Percentiles rank a stretch among this genome's conserved stretches.
These are phyloP conservation scores for Celoporthe dispersa DNA, from an alignment of 2,329 filamentous ascomycete species.

Conservation along the genomic window DNA sequence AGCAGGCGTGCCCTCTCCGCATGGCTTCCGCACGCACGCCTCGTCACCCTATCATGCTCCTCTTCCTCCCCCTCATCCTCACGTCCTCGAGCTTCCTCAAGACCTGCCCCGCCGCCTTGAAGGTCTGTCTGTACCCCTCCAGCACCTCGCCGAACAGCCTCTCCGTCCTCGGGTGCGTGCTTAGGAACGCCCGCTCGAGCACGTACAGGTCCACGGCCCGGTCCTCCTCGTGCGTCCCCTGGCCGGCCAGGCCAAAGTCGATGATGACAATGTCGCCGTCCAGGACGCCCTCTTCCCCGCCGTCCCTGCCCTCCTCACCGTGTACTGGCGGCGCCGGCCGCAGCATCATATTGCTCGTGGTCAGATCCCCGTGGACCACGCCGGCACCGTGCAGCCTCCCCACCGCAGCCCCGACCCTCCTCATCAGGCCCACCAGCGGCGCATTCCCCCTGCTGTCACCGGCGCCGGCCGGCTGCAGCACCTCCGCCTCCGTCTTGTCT, in stretches of 20 bases:
- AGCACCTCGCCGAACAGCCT: conserved; percentile 75
- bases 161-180: conserved; percentile 88
- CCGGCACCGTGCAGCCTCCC: conserved; percentile 81
- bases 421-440: conserved; percentile 64
- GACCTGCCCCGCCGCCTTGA: conserved; percentile 75
- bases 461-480: conserved; percentile 28
- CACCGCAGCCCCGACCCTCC: conserved; percentile 70
- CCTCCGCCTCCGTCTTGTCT: conserved; percentile 37
- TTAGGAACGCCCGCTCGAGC: conserved; percentile 89
- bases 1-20: neutral
- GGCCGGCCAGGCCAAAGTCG: conserved; percentile 88
- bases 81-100: conserved; percentile 89
- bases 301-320: conserved; percentile 28
- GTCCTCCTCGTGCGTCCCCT: conserved; percentile 85
- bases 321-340: conserved; percentile 43
- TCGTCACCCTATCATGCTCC: conserved; percentile 87
- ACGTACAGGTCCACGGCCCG: conserved; percentile 96
- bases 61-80: conserved; percentile 89
- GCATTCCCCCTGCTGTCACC: conserved; percentile 46
- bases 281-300: conserved; percentile 39
- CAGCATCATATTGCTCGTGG: conserved; percentile 96
- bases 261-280: conserved; percentile 85
- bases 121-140: conserved; percentile 72
- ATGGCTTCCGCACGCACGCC: neutral
- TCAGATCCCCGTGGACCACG: conserved; percentile 92